A percentile compares a stretch with the other conserved stretches of the same genome.
phyloP scores from a whole-genome alignment of 1,139 yeast genomes.

The Scheffersomyces illinoinensis region DNA sequence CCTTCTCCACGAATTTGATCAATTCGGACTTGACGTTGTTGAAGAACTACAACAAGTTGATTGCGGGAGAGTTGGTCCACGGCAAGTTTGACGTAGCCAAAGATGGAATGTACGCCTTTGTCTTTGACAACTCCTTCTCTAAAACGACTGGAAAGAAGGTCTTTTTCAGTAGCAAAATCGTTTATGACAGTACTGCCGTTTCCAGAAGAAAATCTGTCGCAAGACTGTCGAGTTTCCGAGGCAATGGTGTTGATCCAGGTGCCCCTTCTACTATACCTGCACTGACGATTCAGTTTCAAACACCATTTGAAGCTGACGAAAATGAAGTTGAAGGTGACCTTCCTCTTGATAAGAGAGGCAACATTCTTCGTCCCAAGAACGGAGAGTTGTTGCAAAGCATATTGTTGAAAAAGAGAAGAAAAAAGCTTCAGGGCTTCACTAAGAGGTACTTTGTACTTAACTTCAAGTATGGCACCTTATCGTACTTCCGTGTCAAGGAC shows the following conservation, averaged over 20 bases:
- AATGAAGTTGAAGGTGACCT: not conserved
- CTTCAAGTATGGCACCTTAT: slow-evolving; percentile 76
- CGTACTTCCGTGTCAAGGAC: slow-evolving; percentile 72
- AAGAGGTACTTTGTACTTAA: slow-evolving; percentile 84
- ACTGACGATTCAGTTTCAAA: not conserved
- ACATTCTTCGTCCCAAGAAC: slow-evolving; percentile 42
- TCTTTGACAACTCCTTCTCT: slow-evolving; percentile 89
- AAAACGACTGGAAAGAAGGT: slow-evolving; percentile 83
- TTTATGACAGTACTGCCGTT: slow-evolving; percentile 8
- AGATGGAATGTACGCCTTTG: slow-evolving; percentile 79
- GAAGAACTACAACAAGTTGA: slow-evolving; percentile 44
- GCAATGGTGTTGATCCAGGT: not conserved
- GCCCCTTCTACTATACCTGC: not conserved
- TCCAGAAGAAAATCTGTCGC: slow-evolving; percentile 4
- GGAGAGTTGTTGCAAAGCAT: slow-evolving; percentile 74
- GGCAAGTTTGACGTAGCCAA: slow-evolving; percentile 59
- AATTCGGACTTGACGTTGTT: slow-evolving; percentile 41
- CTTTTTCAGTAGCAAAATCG: slow-evolving; percentile 59
- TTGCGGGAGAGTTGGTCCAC: slow-evolving; percentile 56
- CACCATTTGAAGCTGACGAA: not conserved
- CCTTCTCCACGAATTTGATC: slow-evolving; percentile 33
- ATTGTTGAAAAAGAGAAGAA: slow-evolving; percentile 72
- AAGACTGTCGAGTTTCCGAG: slow-evolving; percentile 3
- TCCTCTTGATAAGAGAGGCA: not conserved
- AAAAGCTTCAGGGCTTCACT: slow-evolving; percentile 78